Evolutionary conservation across 495 filamentous ascomycete genomes (phyloP).

Genomic region (Neurospora cerealis): DNA sequence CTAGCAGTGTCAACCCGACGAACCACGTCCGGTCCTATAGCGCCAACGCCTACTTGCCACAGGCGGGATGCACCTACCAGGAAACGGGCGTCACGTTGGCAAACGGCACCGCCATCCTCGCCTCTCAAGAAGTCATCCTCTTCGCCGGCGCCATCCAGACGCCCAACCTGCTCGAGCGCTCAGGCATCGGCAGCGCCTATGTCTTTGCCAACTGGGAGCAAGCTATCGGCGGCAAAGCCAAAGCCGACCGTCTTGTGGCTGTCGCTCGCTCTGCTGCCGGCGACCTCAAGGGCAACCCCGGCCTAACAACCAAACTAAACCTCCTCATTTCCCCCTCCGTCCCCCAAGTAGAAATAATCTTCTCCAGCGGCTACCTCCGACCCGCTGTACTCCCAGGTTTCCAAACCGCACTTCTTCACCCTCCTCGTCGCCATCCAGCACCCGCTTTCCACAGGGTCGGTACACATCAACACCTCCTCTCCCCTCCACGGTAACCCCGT

Average conservation of each 20-base stretch:
- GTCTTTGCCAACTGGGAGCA: background rate
- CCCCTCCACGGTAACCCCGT: conserved; percentile 3
- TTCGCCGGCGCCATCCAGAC: conserved; percentile 33
- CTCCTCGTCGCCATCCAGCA: conserved; percentile 30
- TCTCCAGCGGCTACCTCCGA: conserved; percentile 17
- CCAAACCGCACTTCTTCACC: too few species aligned
- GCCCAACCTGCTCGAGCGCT: too few species aligned
- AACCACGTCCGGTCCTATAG: too few species aligned
- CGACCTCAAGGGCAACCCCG: background rate
- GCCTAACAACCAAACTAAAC: conserved; percentile 5
- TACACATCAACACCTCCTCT: conserved; percentile 35
- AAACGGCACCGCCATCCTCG: conserved; percentile 22
- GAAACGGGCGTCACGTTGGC: conserved; percentile 22
- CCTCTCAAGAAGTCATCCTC: conserved; percentile 43
- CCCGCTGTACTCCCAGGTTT: conserved; percentile 22
- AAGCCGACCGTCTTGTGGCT: background rate
- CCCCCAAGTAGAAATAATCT: conserved; percentile 26
- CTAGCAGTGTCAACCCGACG: conserved; percentile 6
- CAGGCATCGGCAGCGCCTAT: background rate
- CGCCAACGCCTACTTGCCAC: too few species aligned
- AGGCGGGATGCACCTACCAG: conserved; percentile 4
- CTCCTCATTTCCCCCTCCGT: conserved; percentile 10
- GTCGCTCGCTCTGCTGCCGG: conserved; percentile 4
- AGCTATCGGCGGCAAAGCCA: background rate
- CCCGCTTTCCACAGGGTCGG: conserved; percentile 42